These are phyloP conservation scores for Leccinellum albellum DNA, from an alignment of 768 basidiomycete genomes.

Conservation along the genomic window DNA sequence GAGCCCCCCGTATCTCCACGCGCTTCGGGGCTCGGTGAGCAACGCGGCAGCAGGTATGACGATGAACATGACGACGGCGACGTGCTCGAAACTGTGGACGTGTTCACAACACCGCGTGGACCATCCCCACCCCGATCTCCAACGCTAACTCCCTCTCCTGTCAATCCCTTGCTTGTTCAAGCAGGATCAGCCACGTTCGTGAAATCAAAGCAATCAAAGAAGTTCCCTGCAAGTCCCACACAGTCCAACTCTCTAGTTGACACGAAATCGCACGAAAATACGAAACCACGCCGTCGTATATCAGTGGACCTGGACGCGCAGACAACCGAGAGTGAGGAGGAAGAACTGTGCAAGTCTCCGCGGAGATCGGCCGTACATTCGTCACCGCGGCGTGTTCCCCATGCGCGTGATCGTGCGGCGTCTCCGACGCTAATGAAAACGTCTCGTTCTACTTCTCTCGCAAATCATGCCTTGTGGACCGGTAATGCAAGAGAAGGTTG, in stretches of 20 bases:
- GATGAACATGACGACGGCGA: not conserved
- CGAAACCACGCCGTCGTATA: not conserved
- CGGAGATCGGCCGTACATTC: constrained; percentile 24
- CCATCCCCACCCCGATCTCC: constrained; percentile 23
- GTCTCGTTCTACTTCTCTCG: not conserved
- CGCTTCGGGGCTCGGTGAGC: not conserved
- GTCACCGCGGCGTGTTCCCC: constrained; percentile 18
- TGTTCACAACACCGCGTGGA: constrained; percentile 20
- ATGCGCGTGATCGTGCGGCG: not conserved
- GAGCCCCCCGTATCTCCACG: not conserved
- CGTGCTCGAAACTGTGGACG: constrained; percentile 12
- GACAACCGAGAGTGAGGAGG: constrained; percentile 3
- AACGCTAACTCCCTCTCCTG: constrained; percentile 16
- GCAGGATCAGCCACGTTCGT: not conserved
- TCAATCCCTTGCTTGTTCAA: not conserved
- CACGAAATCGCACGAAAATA: not conserved
- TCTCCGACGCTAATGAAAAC: constrained; percentile 12
- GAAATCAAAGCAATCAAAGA: not conserved
- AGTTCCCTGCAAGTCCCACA: constrained; percentile 16
- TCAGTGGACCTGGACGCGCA: constrained; percentile 5
- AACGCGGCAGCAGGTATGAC: not conserved
- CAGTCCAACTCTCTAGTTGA: not conserved
- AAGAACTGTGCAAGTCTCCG: constrained; percentile 19
- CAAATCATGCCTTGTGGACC: not conserved
- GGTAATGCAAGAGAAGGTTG: not conserved